phyloP scores from a whole-genome alignment of 2,329 filamentous ascomycete species.

The Eutypella sp. region DNA sequence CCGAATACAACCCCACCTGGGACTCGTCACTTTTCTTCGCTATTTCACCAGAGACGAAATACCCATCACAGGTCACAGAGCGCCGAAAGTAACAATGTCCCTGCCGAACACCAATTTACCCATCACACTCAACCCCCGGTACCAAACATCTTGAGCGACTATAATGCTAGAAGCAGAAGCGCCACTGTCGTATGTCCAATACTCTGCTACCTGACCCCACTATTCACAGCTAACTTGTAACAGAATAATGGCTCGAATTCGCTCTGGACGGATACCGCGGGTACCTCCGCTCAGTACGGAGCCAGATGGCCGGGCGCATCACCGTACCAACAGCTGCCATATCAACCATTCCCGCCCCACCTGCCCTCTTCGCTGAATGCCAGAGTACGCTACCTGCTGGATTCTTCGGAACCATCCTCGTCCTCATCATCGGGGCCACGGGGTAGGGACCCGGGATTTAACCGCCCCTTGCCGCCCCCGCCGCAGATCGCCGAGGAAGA shows the following conservation, averaged over 20 bases:
- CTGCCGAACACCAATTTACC: constrained; percentile 10
- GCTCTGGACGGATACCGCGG: constrained; percentile 11
- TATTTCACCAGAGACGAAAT: constrained; percentile 30
- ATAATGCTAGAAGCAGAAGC: constrained; percentile 39
- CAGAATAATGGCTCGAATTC: constrained; percentile 22
- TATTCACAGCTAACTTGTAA: constrained; percentile 1
- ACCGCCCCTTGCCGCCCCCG: constrained; percentile 31
- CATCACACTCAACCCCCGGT: constrained; percentile 12
- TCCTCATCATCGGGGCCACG: constrained; percentile 30
- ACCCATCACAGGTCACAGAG: constrained; percentile 43
- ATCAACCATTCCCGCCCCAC: constrained; percentile 15
- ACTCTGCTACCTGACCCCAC: background rate
- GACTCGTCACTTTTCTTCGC: constrained; percentile 31
- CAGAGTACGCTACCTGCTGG: constrained; percentile 23
- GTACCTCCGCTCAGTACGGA: background rate
- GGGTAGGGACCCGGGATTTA: constrained; percentile 20
- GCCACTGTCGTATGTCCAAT: constrained; percentile 44
- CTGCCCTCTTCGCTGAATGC: background rate
- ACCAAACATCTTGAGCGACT: constrained; percentile 28
- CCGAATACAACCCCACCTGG: constrained; percentile 54
- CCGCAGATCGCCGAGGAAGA: constrained; percentile 65
- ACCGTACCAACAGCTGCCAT: constrained; percentile 3
- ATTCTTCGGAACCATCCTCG: constrained; percentile 27
- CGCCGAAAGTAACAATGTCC: constrained; percentile 31
- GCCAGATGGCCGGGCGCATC: background rate